These are phyloP conservation scores for Populus hybrid DNA, from an alignment of 441 rosid species.

Conservation along the genomic window DNA sequence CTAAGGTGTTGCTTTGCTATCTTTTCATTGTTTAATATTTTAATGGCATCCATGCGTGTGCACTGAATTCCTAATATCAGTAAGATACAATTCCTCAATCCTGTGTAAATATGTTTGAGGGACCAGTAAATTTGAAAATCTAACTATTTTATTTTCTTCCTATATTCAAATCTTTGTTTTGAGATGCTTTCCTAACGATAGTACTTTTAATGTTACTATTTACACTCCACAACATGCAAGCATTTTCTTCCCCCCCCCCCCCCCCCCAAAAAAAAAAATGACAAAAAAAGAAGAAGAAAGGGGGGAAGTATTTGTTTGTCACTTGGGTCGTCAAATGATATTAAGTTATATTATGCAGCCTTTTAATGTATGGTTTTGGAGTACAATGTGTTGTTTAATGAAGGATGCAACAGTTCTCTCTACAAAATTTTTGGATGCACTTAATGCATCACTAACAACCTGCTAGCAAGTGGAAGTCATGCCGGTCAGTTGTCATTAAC, in stretches of 20 bases:
- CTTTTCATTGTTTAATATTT: constrained; percentile 5
- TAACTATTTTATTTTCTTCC: background rate
- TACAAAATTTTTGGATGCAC: background rate
- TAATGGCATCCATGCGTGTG: background rate
- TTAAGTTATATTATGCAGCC: background rate
- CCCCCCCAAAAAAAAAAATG: background rate
- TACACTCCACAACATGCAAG: background rate
- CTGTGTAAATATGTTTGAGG: background rate
- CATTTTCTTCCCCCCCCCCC: background rate
- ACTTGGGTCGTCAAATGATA: background rate
- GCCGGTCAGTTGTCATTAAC: background rate
- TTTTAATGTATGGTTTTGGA: background rate
- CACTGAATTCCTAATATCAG: background rate
- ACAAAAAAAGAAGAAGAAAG: background rate
- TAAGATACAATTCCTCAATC: background rate
- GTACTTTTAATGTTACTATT: background rate
- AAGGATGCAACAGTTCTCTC: background rate
- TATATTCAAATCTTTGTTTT: background rate
- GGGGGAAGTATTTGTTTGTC: no score
- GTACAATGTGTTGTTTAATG: background rate
- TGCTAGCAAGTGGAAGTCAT: background rate
- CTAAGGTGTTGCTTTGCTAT: constrained; percentile 62
- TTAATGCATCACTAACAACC: background rate
- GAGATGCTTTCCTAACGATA: background rate
- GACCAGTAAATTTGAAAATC: background rate